Conservation (phyloP, 2,329 filamentous ascomycete genomes). For the Neurospora sp. region DNA sequence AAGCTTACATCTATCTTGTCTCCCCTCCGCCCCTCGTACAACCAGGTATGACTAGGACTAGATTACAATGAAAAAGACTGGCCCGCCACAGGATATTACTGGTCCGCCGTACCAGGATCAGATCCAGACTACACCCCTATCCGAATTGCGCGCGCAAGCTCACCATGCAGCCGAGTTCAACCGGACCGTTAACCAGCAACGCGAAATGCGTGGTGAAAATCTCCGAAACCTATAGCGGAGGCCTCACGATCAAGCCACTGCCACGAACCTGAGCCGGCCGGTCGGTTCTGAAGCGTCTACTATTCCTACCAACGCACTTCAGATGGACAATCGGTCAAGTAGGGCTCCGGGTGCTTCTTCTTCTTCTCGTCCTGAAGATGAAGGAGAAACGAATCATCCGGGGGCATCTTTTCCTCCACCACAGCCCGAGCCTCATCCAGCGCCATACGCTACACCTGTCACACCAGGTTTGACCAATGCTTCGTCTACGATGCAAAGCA, state of each 20-base stretch:
- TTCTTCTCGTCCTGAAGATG: not conserved
- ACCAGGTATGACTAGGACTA: constrained; percentile 63
- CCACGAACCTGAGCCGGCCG: constrained; percentile 37
- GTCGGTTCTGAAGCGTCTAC: constrained; percentile 34
- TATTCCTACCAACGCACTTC: constrained; percentile 29
- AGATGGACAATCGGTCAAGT: not conserved
- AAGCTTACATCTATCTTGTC: not conserved
- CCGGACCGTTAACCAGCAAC: constrained; percentile 70
- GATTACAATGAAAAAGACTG: constrained; percentile 69
- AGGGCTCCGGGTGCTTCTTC: not conserved
- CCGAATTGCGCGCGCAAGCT: constrained; percentile 77
- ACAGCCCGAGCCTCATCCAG: not conserved
- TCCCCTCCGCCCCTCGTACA: constrained; percentile 59
- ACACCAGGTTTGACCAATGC: too few relatives aligned
- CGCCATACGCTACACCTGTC: too few relatives aligned
- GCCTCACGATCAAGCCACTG: constrained; percentile 65
- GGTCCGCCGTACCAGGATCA: constrained; percentile 84
- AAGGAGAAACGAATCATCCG: not conserved
- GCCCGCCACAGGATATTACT: constrained; percentile 80
- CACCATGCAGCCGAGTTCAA: constrained; percentile 87
- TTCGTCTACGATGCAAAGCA: too few relatives aligned
- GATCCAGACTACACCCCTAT: constrained; percentile 62
- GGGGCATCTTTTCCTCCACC: not conserved
- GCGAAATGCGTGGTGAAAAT: constrained; percentile 69
- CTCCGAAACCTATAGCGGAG: constrained; percentile 74